Base-by-base conservation (phyloP, 179 eudicot genomes). In the Sideroxylon spinosum region DNA sequence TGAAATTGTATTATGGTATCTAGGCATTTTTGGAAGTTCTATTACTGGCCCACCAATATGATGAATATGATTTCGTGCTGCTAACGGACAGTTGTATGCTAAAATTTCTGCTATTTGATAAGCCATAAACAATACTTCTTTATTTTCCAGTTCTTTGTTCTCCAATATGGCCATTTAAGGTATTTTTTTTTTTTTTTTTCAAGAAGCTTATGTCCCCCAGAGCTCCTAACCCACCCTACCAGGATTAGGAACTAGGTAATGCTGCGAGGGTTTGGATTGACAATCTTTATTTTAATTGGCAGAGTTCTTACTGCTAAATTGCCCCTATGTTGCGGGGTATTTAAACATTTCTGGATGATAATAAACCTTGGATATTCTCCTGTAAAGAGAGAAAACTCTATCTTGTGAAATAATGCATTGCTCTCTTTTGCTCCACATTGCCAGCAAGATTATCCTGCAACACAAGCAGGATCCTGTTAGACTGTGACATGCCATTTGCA, bases 11-110 rank as follows among this genome's bases (percentile, higher is more conserved):
- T 67, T 10, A 67, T 12, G 13, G 20, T 48, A 9, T 26, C 53
- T 68, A 10, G 71, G 53, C 53, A 46, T 23, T 44, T 52, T 68
- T 68, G 72, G 46, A n/a, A n/a, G 55, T 46, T 68, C 25, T 68
- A 7, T 9, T 44, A n/a, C 9, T 19, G 72, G 53, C 26, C 20
- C 49, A 68, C 55, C 53, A 68, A 68, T 52, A 68, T 9, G 52
- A 68, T 68, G 71, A 68, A 68, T 53, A 44, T 0, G 28, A 44
- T 68, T 44, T 53, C 53, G n/a, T 68, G 72, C 7, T 1, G 55
- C 16, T 32, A 9, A 32, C 72, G 17, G 9, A 67, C 17, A 67
- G 23, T 67, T 16, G 7, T 67, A 9, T 17, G 49, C 50, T 29
- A 67, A 67, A 67, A 66, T 66, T 17, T 65, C 70, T 66, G 63